Conservation (phyloP, 2,329 filamentous ascomycete genomes). For the Metarhizium anisopliae region DNA sequence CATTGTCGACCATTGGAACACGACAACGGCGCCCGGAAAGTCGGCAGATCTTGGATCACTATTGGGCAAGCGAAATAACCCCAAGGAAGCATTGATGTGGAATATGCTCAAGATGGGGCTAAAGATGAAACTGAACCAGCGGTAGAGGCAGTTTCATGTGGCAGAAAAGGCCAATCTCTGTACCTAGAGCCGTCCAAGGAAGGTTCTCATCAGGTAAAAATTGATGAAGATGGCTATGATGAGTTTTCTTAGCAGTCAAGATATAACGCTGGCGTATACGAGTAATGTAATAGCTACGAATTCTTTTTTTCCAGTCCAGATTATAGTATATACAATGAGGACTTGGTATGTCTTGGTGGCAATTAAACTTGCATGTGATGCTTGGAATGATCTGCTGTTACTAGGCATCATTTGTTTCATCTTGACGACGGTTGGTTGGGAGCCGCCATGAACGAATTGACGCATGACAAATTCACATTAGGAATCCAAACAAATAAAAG, state of each 20-base stretch:
- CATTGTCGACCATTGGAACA: constrained; percentile 26
- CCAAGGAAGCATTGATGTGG: constrained; percentile 8
- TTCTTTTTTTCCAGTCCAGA: background rate
- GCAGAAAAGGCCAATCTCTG: background rate
- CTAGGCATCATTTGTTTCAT: too few relatives aligned
- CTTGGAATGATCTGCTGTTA: too few relatives aligned
- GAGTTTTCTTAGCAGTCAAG: too few relatives aligned
- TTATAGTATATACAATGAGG: background rate
- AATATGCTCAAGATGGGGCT: constrained; percentile 8
- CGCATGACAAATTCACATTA: too few relatives aligned
- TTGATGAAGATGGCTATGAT: too few relatives aligned
- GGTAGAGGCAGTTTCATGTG: background rate
- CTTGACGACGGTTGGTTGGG: too few relatives aligned
- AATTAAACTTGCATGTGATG: too few relatives aligned
- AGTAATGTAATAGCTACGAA: background rate
- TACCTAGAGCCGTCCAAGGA: too few relatives aligned
- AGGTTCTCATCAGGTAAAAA: too few relatives aligned
- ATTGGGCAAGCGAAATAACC: background rate
- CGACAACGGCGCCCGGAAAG: constrained; percentile 5
- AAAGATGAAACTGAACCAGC: constrained; percentile 5
- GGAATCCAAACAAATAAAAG: too few relatives aligned
- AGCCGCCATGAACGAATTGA: too few relatives aligned
- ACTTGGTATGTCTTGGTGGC: too few relatives aligned
- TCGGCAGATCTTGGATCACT: background rate
- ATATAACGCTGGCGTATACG: background rate